phyloP scores from a whole-genome alignment of 2,329 filamentous ascomycete species.

The Trichoderma oligosporum region DNA sequence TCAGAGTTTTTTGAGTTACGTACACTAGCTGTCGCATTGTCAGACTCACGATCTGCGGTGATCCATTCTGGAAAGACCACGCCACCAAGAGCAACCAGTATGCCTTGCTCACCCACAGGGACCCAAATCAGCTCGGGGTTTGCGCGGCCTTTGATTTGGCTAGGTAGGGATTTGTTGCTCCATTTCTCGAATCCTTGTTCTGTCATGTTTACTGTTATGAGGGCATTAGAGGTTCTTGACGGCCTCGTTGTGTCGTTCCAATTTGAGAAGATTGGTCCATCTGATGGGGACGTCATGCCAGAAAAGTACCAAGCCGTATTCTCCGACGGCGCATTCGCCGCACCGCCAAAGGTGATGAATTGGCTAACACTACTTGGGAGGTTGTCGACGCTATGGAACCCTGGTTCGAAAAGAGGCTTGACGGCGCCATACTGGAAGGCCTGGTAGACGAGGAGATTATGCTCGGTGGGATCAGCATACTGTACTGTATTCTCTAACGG shows the following conservation, averaged over 20 bases:
- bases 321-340: slow-evolving; percentile 63
- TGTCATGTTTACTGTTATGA: slow-evolving; percentile 61
- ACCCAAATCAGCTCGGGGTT: slow-evolving; percentile 69
- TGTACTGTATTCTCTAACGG: slow-evolving; percentile 36
- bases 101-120: slow-evolving; percentile 70
- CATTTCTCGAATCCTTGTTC: slow-evolving; percentile 49
- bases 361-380: slow-evolving; percentile 50
- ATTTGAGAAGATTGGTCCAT: slow-evolving; percentile 46
- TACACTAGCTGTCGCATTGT: slow-evolving; percentile 34
- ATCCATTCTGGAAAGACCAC: slow-evolving; percentile 59
- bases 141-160: slow-evolving; percentile 50
- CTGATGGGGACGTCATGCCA: slow-evolving; percentile 51
- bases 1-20: slow-evolving; percentile 21
- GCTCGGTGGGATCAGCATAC: slow-evolving; percentile 37
- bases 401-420: slow-evolving; percentile 40
- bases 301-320: slow-evolving; percentile 70
- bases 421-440: slow-evolving; percentile 48
- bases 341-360: slow-evolving; percentile 62
- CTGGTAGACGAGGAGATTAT: slow-evolving; percentile 50
- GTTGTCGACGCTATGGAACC: slow-evolving; percentile 38
- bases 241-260: slow-evolving; percentile 38
- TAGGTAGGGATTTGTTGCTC: slow-evolving; percentile 53
- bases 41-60: slow-evolving; percentile 25
- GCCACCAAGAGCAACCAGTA: slow-evolving; percentile 73
- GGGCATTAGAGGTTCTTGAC: slow-evolving; percentile 47